A percentile compares a stretch with the other conserved stretches of the same genome.
These are phyloP conservation scores for Trichocomaceae sp. DNA, from an alignment of 2,329 filamentous ascomycete genomes.

Conservation along the genomic window DNA sequence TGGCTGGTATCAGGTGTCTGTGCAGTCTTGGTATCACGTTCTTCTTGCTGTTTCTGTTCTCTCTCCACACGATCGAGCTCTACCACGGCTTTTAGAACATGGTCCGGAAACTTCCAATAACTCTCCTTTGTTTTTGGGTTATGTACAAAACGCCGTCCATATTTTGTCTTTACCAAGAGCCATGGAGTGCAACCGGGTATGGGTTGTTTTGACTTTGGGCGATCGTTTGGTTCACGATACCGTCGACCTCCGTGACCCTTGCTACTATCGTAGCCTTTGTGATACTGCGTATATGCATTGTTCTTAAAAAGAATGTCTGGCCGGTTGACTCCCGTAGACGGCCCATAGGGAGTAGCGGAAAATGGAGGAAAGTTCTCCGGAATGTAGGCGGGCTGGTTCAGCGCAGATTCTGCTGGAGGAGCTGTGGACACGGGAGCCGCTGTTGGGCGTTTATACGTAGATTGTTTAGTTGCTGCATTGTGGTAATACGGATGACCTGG, in stretches of 20 bases:
- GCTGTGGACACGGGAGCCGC: conserved; percentile 22
- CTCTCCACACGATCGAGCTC: conserved; percentile 67
- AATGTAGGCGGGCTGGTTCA: conserved; percentile 23
- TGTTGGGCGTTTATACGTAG: conserved; percentile 75
- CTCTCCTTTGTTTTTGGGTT: conserved; percentile 81
- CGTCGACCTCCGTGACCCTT: conserved; percentile 55
- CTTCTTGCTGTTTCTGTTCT: conserved; percentile 56
- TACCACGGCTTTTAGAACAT: conserved; percentile 67
- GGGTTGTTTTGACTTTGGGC: conserved; percentile 68
- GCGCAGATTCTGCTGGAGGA: conserved; percentile 37
- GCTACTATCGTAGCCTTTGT: conserved; percentile 44
- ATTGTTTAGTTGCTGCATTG: conserved; percentile 72
- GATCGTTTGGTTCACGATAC: conserved; percentile 65
- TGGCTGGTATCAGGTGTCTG: conserved; percentile 17
- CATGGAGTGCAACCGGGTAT: conserved; percentile 82
- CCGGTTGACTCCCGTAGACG: conserved; percentile 10
- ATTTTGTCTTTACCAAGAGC: conserved; percentile 88
- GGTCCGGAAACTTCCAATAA: conserved; percentile 89
- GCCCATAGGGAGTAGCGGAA: conserved; percentile 28
- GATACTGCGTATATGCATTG: conserved; percentile 23
- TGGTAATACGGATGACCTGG: conserved; percentile 82
- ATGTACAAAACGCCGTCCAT: conserved; percentile 82
- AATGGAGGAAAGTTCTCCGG: conserved; percentile 31
- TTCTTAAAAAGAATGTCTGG: conserved; percentile 25
- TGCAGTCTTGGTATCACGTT: conserved; percentile 25